Evolutionary conservation across 306 rosid species (phyloP).

Genomic region (Nissolia schottii): DNA sequence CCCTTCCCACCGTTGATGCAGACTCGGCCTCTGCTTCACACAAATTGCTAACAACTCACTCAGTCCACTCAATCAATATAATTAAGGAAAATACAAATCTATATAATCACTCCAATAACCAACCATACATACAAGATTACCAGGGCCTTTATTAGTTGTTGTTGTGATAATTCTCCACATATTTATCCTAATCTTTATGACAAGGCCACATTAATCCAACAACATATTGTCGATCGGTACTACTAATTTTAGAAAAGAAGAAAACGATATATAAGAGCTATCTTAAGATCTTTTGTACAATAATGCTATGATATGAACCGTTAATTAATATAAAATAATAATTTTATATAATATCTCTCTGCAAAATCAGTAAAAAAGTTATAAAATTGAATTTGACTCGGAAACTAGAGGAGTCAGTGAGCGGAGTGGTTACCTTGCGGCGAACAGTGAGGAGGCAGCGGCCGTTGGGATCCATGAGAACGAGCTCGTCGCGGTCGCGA

Average conservation of each 20-base stretch:
- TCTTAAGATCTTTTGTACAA: neutral
- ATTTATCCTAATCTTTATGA: no score
- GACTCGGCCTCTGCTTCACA: constrained; percentile 70
- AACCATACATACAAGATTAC: neutral
- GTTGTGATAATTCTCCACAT: neutral
- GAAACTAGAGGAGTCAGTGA: constrained; percentile 18
- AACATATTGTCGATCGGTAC: no score
- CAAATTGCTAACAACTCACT: neutral
- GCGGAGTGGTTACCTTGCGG: constrained; percentile 59
- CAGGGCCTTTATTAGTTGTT: no score
- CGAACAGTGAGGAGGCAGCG: constrained; percentile 88
- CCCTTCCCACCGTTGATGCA: constrained; percentile 97
- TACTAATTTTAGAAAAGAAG: neutral
- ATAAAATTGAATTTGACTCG: neutral
- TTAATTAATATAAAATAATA: no score
- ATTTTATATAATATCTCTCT: no score
- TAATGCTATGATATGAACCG: no score
- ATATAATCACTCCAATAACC: no score
- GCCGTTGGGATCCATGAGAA: constrained; percentile 86
- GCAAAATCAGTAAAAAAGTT: no score
- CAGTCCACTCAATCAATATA: neutral
- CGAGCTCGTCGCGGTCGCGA: constrained; percentile 57
- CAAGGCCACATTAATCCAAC: no score
- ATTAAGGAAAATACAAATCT: no score
- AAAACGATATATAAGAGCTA: neutral